Evolutionary conservation across 805 yeast species (phyloP).

Genomic region (Pichia cabralensis): DNA sequence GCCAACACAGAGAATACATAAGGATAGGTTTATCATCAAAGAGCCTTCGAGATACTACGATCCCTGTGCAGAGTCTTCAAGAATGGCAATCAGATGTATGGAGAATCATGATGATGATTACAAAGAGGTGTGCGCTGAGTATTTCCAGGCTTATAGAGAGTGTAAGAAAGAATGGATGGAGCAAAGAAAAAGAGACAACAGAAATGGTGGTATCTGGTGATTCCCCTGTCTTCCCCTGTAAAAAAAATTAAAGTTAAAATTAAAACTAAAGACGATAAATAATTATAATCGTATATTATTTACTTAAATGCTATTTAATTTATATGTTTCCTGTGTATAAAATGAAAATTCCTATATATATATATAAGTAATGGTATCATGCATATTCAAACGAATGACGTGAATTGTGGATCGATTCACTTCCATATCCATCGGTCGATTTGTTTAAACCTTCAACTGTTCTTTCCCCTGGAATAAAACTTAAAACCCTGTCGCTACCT

Average conservation of each 20-base stretch:
- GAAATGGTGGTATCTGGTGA: constrained; percentile 25
- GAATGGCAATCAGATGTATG: constrained; percentile 78
- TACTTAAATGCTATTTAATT: no score
- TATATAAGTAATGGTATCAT: no score
- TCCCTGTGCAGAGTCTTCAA: constrained; percentile 85
- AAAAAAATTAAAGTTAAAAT: neutral
- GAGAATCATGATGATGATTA: constrained; percentile 67
- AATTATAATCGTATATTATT: no score
- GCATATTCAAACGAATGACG: no score
- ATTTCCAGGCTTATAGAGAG: constrained; percentile 87
- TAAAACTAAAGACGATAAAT: neutral
- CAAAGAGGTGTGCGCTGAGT: constrained; percentile 59
- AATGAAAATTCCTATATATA: no score
- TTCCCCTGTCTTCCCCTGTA: neutral
- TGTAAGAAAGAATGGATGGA: constrained; percentile 71
- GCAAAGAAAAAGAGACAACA: constrained; percentile 21
- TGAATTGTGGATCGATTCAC: no score
- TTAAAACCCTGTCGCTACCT: no score
- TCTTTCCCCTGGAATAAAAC: no score
- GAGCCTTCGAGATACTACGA: constrained; percentile 81
- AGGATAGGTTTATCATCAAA: constrained; percentile 58
- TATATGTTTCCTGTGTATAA: no score
- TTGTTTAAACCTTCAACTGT: no score
- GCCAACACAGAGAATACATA: constrained; percentile 65
- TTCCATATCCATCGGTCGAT: no score